These are phyloP conservation scores for Cyberlindnera amylophila DNA, from an alignment of 805 yeast species.

Conservation along the genomic window DNA sequence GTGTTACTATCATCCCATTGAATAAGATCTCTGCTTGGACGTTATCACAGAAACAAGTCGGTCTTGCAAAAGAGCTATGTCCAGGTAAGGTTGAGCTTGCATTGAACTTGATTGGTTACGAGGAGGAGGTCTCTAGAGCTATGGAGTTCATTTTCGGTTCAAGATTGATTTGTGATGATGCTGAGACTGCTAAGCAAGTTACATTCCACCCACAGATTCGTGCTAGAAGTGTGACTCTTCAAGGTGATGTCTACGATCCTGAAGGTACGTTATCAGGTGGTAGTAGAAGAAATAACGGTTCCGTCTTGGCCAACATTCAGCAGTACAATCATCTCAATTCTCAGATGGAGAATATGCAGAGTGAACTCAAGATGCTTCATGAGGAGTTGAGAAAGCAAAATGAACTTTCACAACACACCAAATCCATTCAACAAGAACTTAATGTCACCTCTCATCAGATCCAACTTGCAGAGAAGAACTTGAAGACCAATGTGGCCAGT, in stretches of 20 bases:
- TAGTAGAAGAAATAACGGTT: conserved; percentile 58
- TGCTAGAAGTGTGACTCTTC: conserved; percentile 79
- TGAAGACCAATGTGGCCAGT: conserved; percentile 54
- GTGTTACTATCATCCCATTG: conserved; percentile 90
- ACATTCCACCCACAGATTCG: conserved; percentile 81
- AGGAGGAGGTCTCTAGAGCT: conserved; percentile 66
- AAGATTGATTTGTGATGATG: conserved; percentile 83
- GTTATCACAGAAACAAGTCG: conserved; percentile 47
- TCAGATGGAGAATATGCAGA: conserved; percentile 38
- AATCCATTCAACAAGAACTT: conserved; percentile 53
- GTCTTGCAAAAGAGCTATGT: conserved; percentile 68
- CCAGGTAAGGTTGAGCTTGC: conserved; percentile 92
- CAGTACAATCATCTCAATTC: conserved; percentile 47
- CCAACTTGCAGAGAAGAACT: conserved; percentile 48
- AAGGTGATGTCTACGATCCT: conserved; percentile 95
- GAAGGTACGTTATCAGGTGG: conserved; percentile 96
- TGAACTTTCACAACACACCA: conserved; percentile 45
- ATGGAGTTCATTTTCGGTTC: conserved; percentile 91
- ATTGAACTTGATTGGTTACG: conserved; percentile 71
- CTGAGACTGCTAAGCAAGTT: conserved; percentile 83
- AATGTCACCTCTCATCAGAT: conserved; percentile 58
- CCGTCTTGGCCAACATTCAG: conserved; percentile 63
- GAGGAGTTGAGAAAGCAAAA: conserved; percentile 40
- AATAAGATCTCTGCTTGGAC: conserved; percentile 72
- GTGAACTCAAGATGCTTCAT: conserved; percentile 38